These are phyloP conservation scores for Coniochaeta sp. DNA, from an alignment of 2,329 filamentous ascomycete species.

Conservation along the genomic window DNA sequence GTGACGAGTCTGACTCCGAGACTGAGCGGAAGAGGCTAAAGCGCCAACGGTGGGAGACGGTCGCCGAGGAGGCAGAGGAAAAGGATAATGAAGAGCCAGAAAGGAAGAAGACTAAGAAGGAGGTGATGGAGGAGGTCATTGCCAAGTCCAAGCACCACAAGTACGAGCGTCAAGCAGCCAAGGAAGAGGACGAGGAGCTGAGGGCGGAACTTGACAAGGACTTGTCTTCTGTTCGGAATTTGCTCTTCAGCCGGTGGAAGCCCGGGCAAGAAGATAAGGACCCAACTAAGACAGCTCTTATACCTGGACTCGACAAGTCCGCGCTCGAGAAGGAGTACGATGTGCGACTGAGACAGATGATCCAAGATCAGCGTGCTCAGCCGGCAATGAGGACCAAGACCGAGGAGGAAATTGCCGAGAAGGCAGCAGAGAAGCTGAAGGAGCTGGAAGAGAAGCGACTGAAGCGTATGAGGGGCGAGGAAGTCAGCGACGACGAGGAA, in stretches of 20 bases:
- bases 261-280: conserved; percentile 15
- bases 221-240: conserved; percentile 65
- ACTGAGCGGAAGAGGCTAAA: conserved; percentile 48
- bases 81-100: conserved; percentile 57
- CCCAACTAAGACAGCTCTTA: conserved; percentile 13
- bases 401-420: conserved; percentile 73
- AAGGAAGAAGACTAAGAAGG: conserved; percentile 88
- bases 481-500: conserved; percentile 56
- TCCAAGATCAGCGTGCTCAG: conserved; percentile 75
- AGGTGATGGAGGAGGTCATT: conserved; percentile 97
- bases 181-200: conserved; percentile 88
- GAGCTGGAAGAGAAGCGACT: conserved; percentile 77
- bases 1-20: conserved; percentile 46
- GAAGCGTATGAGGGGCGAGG: conserved; percentile 80
- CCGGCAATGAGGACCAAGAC: conserved; percentile 88
- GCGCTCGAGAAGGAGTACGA: conserved; percentile 85
- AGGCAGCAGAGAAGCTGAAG: conserved; percentile 69
- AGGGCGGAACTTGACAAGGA: conserved; percentile 79
- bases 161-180: conserved; percentile 84
- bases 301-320: conserved; percentile 52
- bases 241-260: conserved; percentile 53
- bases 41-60: conserved; percentile 44
- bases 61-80: conserved; percentile 40
- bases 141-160: conserved; percentile 95
- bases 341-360: conserved; percentile 70